Conservation (phyloP, 1,139 yeast species). For the Geotrichum macrosporum region DNA sequence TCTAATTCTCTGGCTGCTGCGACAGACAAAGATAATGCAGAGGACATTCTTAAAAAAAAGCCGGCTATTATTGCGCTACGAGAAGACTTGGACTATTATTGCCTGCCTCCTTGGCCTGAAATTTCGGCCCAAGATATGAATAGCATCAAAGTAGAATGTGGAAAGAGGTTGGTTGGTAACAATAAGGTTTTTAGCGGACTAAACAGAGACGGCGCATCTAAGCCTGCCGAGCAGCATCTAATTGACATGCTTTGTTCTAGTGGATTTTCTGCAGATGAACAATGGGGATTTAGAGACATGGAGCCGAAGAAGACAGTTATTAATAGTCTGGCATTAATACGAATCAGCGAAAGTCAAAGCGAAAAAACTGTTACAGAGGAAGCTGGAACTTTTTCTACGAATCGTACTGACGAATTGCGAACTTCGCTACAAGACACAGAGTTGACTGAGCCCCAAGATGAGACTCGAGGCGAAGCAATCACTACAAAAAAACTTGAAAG, state of each 20-base stretch:
- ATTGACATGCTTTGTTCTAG: conserved; percentile 89
- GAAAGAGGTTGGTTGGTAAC: conserved; percentile 53
- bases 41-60: conserved; percentile 63
- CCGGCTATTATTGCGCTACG: conserved; percentile 90
- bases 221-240: conserved; percentile 91
- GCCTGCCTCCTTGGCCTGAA: conserved; percentile 60
- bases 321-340: conserved; percentile 78
- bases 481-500: too few species aligned
- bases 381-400: background rate
- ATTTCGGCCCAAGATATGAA: conserved; percentile 44
- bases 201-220: conserved; percentile 46
- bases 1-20: conserved; percentile 3
- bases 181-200: conserved; percentile 67
- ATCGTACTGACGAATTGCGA: background rate
- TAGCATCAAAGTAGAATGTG: conserved; percentile 65
- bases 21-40: conserved; percentile 36
- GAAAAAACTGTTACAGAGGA: conserved; percentile 20
- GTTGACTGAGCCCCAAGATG: too few species aligned
- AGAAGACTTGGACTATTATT: conserved; percentile 90
- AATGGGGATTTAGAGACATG: conserved; percentile 83
- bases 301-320: conserved; percentile 86
- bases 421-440: too few species aligned
- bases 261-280: conserved; percentile 64
- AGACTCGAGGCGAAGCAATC: too few species aligned
- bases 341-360: too few species aligned